These are phyloP conservation scores for barrel medic (Medicago truncatula) DNA, from an alignment of 306 rosid species.

Conservation along the genomic window MtrunA17r5.0-ANR NC_053044.1:27655001-27655500, in stretches of 20 bases:
- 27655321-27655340: constrained; percentile 64
- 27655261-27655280: constrained; percentile 76
- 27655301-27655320: constrained; percentile 86
- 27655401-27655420: not conserved
- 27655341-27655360: constrained; percentile 51
- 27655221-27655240: too few relatives aligned
- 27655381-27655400: constrained; percentile 69
- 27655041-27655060: constrained; percentile 84
- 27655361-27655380: constrained; percentile 72
- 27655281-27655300: constrained; percentile 86
- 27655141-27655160: constrained; percentile 83
- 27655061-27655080: constrained; percentile 92
- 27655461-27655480: constrained; percentile 48
- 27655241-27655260: constrained; percentile 35
- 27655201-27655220: too few relatives aligned
- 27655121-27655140: constrained; percentile 84
- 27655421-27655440: too few relatives aligned
- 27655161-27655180: constrained; percentile 61
- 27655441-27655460: too few relatives aligned
- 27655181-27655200: too few relatives aligned
- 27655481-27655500: constrained; percentile 66
- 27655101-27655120: constrained; percentile 60
- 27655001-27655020: constrained; percentile 81
- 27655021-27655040: constrained; percentile 90
- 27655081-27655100: constrained; percentile 88